Percentiles rank a stretch among this genome's conserved stretches.
Evolutionary conservation across 345 rosid species (phyloP).

Genomic region (Euphorbia pulcherrima): DNA sequence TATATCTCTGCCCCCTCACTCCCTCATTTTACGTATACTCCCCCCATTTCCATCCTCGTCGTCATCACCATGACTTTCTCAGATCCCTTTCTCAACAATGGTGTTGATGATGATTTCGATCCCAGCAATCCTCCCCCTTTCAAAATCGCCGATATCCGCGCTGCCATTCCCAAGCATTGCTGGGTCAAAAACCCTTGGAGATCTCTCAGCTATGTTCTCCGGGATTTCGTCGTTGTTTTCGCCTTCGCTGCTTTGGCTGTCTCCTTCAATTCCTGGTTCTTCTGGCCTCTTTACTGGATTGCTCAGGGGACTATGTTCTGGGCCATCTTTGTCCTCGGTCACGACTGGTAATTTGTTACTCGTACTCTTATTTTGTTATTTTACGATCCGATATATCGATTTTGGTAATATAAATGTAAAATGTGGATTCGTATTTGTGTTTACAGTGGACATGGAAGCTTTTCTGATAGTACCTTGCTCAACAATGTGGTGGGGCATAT

Average conservation of each 20-base stretch:
- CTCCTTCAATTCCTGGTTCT: conserved; percentile 3
- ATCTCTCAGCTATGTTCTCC: conserved; percentile 24
- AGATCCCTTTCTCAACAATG: neutral
- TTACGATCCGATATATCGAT: no score
- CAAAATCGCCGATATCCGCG: conserved; percentile 35
- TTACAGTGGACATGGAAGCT: conserved; percentile 33
- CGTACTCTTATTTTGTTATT: neutral
- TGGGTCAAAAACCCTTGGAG: conserved; percentile 33
- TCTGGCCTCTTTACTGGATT: conserved; percentile 30
- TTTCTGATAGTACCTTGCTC: conserved; percentile 21
- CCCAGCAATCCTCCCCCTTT: conserved; percentile 33
- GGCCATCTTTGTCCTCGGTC: conserved; percentile 35
- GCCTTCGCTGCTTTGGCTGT: conserved; percentile 16
- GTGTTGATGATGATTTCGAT: conserved; percentile 16
- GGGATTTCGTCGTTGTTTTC: conserved; percentile 11
- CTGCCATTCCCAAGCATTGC: conserved; percentile 32
- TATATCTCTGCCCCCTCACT: neutral
- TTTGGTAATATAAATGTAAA: no score
- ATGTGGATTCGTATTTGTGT: neutral
- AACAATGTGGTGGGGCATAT: conserved; percentile 27
- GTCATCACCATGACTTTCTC: neutral
- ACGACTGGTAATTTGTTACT: conserved; percentile 23
- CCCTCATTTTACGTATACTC: neutral
- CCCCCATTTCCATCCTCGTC: neutral
- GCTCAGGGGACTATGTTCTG: conserved; percentile 34